These are phyloP conservation scores for Cordyceps militaris DNA, from an alignment of 2,329 filamentous ascomycete genomes.

Conservation along the genomic window DNA sequence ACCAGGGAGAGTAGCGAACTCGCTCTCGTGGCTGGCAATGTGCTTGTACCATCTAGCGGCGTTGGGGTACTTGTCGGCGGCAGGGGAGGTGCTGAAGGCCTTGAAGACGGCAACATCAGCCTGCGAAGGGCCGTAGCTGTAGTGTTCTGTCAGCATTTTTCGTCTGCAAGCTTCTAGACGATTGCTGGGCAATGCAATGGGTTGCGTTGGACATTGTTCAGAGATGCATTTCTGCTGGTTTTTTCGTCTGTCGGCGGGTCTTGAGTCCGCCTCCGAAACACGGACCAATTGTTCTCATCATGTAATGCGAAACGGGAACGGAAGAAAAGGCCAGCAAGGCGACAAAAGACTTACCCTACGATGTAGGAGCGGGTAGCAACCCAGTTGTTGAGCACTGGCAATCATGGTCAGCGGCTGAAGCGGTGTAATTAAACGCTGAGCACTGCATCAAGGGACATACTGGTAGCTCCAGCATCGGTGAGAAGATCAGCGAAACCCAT, in stretches of 20 bases:
- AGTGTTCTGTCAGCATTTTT: not conserved
- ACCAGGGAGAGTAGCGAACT: slow-evolving; percentile 85
- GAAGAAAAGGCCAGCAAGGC: not conserved
- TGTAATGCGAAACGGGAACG: slow-evolving; percentile 14
- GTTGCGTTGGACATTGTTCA: slow-evolving; percentile 40
- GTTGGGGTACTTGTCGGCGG: slow-evolving; percentile 82
- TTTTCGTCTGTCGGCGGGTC: slow-evolving; percentile 77
- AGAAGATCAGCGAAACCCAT: slow-evolving; percentile 67
- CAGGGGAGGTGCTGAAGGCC: slow-evolving; percentile 69
- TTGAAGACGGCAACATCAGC: slow-evolving; percentile 96
- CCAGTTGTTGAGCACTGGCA: slow-evolving; percentile 63
- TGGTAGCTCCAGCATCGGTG: slow-evolving; percentile 54
- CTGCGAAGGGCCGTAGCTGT: slow-evolving; percentile 65
- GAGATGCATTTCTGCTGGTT: slow-evolving; percentile 70
- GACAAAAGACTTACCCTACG: slow-evolving; percentile 58
- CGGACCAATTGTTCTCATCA: slow-evolving; percentile 90
- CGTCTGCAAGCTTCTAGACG: not conserved
- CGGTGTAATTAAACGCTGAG: slow-evolving; percentile 19
- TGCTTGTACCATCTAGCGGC: slow-evolving; percentile 99
- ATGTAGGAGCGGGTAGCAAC: slow-evolving; percentile 73
- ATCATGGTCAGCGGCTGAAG: slow-evolving; percentile 27
- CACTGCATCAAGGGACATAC: slow-evolving; percentile 27
- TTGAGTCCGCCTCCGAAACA: slow-evolving; percentile 92
- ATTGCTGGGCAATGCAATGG: not conserved
- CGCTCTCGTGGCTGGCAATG: slow-evolving; percentile 84